A percentile compares a stretch with the other conserved stretches of the same genome.
phyloP scores from a whole-genome alignment of 2,329 filamentous ascomycete species.

The Venturia carpophila region DNA sequence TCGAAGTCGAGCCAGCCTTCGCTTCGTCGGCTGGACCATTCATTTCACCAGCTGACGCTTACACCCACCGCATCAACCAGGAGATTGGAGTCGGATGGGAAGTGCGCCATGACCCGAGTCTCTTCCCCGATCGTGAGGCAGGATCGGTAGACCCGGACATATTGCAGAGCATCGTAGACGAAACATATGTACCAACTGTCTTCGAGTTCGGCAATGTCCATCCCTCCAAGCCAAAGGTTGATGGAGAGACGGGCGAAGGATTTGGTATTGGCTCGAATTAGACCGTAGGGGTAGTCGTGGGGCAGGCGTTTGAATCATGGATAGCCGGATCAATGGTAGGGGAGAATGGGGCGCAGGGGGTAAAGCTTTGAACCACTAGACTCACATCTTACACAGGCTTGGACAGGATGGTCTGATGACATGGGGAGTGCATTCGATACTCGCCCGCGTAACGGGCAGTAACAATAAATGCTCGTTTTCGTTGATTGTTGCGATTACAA shows the following conservation, averaged over 20 bases:
- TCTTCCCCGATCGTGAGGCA: background rate
- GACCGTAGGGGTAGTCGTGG: background rate
- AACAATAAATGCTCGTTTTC: background rate
- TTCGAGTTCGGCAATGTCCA: background rate
- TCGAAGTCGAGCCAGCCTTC: background rate
- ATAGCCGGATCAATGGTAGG: background rate
- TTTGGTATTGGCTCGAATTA: background rate
- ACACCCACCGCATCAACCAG: background rate
- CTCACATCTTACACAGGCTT: background rate
- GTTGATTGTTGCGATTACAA: background rate
- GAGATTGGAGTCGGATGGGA: conserved; percentile 5
- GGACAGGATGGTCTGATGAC: background rate
- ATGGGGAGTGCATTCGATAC: background rate
- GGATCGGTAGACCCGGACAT: background rate
- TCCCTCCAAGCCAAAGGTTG: background rate
- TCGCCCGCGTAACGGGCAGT: background rate
- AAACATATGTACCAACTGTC: background rate
- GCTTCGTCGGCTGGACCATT: background rate
- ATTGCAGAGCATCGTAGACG: background rate
- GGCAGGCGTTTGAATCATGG: background rate
- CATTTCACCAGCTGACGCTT: background rate
- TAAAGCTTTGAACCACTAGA: background rate
- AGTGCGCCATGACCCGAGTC: background rate
- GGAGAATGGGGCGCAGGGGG: background rate
- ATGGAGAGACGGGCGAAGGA: no score